Evolutionary conservation across 495 filamentous ascomycete genomes (phyloP).

Genomic region (Aspergillus nanangensis): DNA sequence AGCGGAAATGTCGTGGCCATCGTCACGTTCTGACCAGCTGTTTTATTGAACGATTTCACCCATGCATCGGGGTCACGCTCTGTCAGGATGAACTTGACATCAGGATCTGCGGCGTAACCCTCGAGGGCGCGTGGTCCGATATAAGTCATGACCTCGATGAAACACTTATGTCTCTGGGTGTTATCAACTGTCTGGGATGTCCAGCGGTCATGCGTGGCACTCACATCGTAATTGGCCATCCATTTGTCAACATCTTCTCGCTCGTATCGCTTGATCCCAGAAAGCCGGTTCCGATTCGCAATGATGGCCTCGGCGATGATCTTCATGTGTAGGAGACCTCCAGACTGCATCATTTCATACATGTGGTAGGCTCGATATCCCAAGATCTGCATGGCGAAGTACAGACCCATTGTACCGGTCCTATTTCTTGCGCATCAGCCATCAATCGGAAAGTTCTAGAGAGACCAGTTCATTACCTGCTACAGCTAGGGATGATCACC

Average conservation of each 20-base stretch:
- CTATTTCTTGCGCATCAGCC: conserved; percentile 9
- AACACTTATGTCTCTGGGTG: conserved; percentile 8
- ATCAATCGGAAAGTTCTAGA: neutral
- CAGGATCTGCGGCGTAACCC: conserved; percentile 15
- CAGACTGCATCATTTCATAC: conserved; percentile 8
- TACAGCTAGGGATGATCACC: neutral
- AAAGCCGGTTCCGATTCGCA: conserved; percentile 11
- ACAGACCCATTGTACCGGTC: conserved; percentile 19
- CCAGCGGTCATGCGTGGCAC: neutral
- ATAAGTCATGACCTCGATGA: conserved; percentile 18
- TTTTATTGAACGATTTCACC: conserved; percentile 20
- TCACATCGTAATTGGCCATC: conserved; percentile 19
- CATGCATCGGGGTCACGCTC: conserved; percentile 20
- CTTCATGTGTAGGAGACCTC: conserved; percentile 12
- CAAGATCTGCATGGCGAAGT: conserved; percentile 17
- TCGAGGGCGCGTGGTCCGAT: conserved; percentile 11
- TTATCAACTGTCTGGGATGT: neutral
- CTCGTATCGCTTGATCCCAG: conserved; percentile 13
- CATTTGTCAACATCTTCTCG: conserved; percentile 16
- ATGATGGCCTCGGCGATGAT: conserved; percentile 15
- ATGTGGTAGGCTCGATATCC: conserved; percentile 21
- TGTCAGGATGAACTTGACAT: conserved; percentile 27
- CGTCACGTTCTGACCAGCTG: conserved; percentile 1
- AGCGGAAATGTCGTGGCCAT: conserved; percentile 13
- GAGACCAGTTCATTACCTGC: neutral